Base-by-base conservation (phyloP, 2,329 filamentous ascomycete genomes). In the Clarireedia paspali region DNA sequence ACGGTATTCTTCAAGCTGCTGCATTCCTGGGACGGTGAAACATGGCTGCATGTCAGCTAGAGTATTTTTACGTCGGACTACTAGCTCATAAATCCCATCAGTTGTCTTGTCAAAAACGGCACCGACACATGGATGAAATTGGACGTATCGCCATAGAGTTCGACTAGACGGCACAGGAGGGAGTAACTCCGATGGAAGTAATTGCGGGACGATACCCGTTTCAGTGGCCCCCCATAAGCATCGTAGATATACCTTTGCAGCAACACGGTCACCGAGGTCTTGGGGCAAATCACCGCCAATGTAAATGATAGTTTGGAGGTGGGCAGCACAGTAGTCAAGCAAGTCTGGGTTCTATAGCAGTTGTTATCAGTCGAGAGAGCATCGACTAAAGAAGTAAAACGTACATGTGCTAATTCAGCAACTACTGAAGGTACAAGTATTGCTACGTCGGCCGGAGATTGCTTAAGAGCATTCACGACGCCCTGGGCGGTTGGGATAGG, bases 11-110 rank as follows among this genome's bases (percentile, higher is more conserved):
- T 66, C 47, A 10, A 30, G 27, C 7, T 30, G 27, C 9, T 66
- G 49, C 0, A 70, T 62, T 0, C 71, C 70, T 56, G 65, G 72
- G 2, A 66, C 66, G 47, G 69, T 40, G 39, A 40, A 40, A 14
- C 15, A n/a, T 40, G 39, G 39, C 17, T 40, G 39, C 15, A n/a
- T 15, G 14, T 15, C 5, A 40, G 39, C 39, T n/a, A n/a, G 15
- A 40, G 7, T 14, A 0, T 20, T 40, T 15, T 5, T 5, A 17
- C 17, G 15, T 14, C 39, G 39, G 17, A 40, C 17, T 40, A 40
- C 17, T 10, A 40, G 14, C 17, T 40, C 39, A 17, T 40, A 20
- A 20, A 45, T 45, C 4, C 4, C 42, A 23, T 24, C 42, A 6
- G 10, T 12, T 12, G 20, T 24, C 10, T 45, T 12, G 5, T 24